Evolutionary conservation across 2,329 filamentous ascomycete species (phyloP), one percentile per base, ranked within the genome.

Genomic region (Xylariaceae sp.): DNA sequence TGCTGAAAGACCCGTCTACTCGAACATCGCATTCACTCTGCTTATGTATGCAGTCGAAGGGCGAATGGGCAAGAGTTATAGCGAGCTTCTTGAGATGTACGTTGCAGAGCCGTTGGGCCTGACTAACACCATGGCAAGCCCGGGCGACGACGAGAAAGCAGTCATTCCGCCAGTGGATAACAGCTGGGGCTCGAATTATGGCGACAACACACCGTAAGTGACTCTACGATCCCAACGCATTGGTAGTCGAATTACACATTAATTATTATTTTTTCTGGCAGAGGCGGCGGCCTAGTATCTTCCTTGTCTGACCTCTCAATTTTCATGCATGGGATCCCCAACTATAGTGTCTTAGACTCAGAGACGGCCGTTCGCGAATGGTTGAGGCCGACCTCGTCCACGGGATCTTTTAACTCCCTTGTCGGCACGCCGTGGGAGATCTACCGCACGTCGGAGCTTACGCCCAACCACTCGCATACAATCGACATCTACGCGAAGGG

Each of bases 381-480:
- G 50, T 3, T 53, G 23, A 42, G 42, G 10, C 50, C 42, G 8
- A 27, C 42, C 10, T 53, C 50, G 1, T 42, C 50, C 4, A 53
- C 42, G 6, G 50, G 50, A 3, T 42, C 50, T 5, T 21, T 48
- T 10, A 3, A 41, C 21, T 48, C 50, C 3, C 50, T 53, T 6
- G 42, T 48, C 20, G 50, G 50, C 7, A 36, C 29, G 9, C 50
- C 50, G 3, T 53, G 50, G 42, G 50, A 53, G 36, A 42, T 53
- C 15, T 48, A 40, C 36, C 50, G 50, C 35, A 29, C 35, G 6
- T 7, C 13, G 9, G 18, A 40, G 3, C 26, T 53, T 26, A 53
- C 42, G 15, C 42, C 42, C 4, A 24, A 46, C 11, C 49, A 52
- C 6, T 35, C 33, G 6, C 50, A 53, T 15, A 29, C 30, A 16